These are phyloP conservation scores for Aureobasidium sp. DNA, from an alignment of 2,329 filamentous ascomycete genomes.

Conservation along the genomic window DNA sequence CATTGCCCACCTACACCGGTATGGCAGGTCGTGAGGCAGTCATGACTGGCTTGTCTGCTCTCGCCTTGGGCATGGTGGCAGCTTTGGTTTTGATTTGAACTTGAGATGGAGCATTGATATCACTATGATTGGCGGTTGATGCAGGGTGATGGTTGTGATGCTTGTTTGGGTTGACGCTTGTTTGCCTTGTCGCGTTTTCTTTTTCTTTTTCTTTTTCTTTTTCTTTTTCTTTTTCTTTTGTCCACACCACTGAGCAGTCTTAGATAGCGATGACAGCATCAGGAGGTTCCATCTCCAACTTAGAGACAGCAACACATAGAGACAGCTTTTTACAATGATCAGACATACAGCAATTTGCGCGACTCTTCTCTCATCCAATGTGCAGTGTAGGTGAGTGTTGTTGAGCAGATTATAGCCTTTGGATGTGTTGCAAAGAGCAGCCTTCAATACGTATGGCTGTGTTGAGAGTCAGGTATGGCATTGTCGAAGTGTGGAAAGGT, in stretches of 20 bases:
- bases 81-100: neutral
- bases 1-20: slow-evolving; percentile 7
- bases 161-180: neutral
- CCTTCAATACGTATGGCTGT: neutral
- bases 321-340: slow-evolving; percentile 8
- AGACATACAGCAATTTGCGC: slow-evolving; percentile 7
- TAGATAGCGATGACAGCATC: slow-evolving; percentile 1
- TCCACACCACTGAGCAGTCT: neutral
- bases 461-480: neutral
- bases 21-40: slow-evolving; percentile 1
- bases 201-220: neutral
- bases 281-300: neutral
- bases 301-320: slow-evolving; percentile 6
- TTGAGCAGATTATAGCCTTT: neutral
- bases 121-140: neutral
- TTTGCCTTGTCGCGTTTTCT: neutral
- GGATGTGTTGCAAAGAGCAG: neutral
- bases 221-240: slow-evolving; percentile 4
- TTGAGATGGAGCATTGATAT: neutral
- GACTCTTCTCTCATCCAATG: neutral
- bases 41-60: neutral
- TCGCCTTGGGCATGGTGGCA: neutral
- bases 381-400: neutral
- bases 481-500: neutral
- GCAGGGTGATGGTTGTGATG: neutral